These are phyloP conservation scores for Suillus decipiens DNA, from an alignment of 768 basidiomycete genomes.

Conservation along the genomic window DNA sequence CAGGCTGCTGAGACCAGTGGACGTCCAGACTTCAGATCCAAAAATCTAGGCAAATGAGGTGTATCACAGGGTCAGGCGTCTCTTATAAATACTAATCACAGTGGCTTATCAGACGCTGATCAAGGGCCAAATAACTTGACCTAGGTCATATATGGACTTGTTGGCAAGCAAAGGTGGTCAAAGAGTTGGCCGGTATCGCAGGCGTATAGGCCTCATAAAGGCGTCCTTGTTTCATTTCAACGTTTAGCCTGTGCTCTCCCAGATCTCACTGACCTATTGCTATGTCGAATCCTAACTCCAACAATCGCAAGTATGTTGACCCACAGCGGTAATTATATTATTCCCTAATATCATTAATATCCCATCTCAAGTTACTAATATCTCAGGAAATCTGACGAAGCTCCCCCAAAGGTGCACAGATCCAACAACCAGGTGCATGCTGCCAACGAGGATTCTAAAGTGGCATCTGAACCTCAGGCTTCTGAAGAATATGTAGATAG, in stretches of 20 bases:
- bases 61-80: not conserved
- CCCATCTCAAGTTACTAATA: not conserved
- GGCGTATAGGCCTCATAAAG: slow-evolving; percentile 15
- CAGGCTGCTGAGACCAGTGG: not conserved
- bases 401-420: not conserved
- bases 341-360: not conserved
- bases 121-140: not conserved
- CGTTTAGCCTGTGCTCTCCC: not conserved
- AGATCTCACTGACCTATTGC: not conserved
- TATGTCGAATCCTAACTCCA: not conserved
- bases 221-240: not conserved
- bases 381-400: not conserved
- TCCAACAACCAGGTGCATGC: not conserved
- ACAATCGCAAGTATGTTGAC: not conserved
- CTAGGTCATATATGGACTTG: not conserved
- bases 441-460: not conserved
- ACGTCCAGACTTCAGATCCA: not conserved
- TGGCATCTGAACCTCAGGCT: not conserved
- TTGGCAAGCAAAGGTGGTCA: not conserved
- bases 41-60: too few relatives aligned
- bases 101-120: slow-evolving; percentile 6
- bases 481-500: not conserved
- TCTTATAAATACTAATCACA: not conserved
- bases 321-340: not conserved
- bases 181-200: slow-evolving; percentile 2